These are phyloP conservation scores for cucumber (Cucumis sativus) DNA, from an alignment of 306 rosid species.

Conservation along the genomic window DNA sequence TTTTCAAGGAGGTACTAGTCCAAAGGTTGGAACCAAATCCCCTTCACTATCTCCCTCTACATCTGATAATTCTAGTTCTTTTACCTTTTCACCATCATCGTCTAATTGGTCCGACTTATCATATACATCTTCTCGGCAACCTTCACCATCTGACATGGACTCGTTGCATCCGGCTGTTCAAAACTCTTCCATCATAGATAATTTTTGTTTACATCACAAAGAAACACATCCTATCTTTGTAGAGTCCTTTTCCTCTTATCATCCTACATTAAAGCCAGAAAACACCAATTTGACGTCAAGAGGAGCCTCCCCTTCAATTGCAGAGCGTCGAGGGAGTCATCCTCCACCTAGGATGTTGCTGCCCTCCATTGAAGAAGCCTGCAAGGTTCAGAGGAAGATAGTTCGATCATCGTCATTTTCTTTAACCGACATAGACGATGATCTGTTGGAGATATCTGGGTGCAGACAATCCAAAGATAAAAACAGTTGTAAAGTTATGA, in stretches of 20 bases:
- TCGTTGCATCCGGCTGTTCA: conserved; percentile 35
- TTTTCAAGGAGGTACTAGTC: conserved; percentile 33
- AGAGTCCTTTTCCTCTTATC: conserved; percentile 25
- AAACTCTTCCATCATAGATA: conserved; percentile 32
- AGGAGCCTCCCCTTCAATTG: conserved; percentile 50
- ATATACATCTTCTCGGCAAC: conserved; percentile 48
- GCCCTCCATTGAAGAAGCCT: conserved; percentile 39
- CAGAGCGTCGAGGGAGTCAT: conserved; percentile 88
- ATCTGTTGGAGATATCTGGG: conserved; percentile 29
- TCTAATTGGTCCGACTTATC: conserved; percentile 85
- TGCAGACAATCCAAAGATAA: conserved; percentile 10
- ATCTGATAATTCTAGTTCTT: conserved; percentile 69
- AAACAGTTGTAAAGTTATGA: conserved; percentile 21
- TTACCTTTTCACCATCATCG: conserved; percentile 72
- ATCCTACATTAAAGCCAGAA: conserved; percentile 15
- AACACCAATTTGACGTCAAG: conserved; percentile 18
- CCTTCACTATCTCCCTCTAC: conserved; percentile 68
- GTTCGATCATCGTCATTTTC: conserved; percentile 54
- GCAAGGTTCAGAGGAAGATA: conserved; percentile 27
- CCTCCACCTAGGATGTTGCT: conserved; percentile 73
- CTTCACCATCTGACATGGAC: conserved; percentile 67
- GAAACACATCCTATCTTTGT: conserved; percentile 27
- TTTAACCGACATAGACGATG: conserved; percentile 34
- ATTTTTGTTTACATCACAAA: conserved; percentile 21
- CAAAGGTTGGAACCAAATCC: conserved; percentile 45